These are phyloP conservation scores for Avena insularis DNA, from an alignment of 176 grass and related monocot species.

Conservation along the genomic window DNA sequence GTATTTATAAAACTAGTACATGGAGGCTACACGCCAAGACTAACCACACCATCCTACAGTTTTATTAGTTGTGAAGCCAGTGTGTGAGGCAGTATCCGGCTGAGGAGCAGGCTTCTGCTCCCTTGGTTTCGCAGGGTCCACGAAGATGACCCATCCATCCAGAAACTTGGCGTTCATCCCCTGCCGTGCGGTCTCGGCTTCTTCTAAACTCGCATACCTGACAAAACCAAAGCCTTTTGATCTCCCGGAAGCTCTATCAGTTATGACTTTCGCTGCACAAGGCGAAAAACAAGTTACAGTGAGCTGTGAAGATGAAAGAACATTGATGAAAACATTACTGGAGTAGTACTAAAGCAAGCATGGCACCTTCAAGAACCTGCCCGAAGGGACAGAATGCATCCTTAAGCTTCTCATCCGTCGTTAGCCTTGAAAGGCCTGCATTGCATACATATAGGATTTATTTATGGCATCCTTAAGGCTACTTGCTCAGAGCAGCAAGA, in stretches of 20 bases:
- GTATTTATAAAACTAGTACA: background rate
- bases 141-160: constrained; percentile 97
- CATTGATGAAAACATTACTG: constrained; percentile 13
- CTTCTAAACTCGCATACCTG: constrained; percentile 64
- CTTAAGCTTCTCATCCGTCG: constrained; percentile 80
- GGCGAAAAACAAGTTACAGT: background rate
- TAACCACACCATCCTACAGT: constrained; percentile 82
- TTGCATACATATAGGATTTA: constrained; percentile 22
- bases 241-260: constrained; percentile 78
- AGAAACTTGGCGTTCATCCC: constrained; percentile 93
- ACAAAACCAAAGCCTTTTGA: constrained; percentile 95
- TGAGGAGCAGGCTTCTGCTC: constrained; percentile 47
- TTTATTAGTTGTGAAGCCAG: constrained; percentile 66
- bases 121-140: constrained; percentile 85
- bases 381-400: constrained; percentile 76
- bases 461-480: background rate
- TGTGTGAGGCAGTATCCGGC: constrained; percentile 34
- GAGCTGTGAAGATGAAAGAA: constrained; percentile 36
- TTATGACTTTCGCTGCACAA: constrained; percentile 74
- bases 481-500: background rate
- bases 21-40: background rate
- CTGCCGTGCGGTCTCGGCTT: constrained; percentile 78
- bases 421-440: constrained; percentile 86
- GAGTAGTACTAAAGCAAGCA: background rate
- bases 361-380: constrained; percentile 73